Base-by-base conservation (phyloP, 208 protist species). In the Trypanosoma mega region DNA sequence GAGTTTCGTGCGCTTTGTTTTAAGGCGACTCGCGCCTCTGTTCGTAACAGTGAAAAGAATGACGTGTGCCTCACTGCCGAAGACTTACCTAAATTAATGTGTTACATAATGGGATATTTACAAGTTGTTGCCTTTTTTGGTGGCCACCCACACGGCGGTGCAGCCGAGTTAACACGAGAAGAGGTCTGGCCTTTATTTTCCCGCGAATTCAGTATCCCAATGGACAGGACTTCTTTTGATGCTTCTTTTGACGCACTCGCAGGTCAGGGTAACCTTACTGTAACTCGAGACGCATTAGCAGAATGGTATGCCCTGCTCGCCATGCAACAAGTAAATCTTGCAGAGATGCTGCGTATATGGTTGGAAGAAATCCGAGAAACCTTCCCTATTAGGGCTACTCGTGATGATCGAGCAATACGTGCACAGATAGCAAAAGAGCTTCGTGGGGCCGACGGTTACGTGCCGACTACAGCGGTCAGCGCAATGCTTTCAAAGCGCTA, bases 381-480 rank as follows among this genome's bases (percentile, higher is more conserved):
- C 8, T 29, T 63, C 45, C 45, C 45, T 1, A 39, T 50, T 16
- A 14, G 29, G 8, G 2, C 11, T 27, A 33, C 14, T 20, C 20
- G 21, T 14, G 18, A 12, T 30, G 44, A 58, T 16, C 49, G 11
- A 12, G 39, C 20, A 1, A 68, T 61, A 29, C 26, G 51, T 2
- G 14, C 2, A 11, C 12, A 23, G 3, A 47, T 66, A 29, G 57
- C 29, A 1, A 21, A 52, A 12, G 20, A 21, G 31, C 20, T 52
- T 31, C 4, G 14, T 24, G 50, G 14, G 34, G 20, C 16, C 18
- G 63, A 71, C 37, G 56, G 50, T 12, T 76, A 76, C 52, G 31
- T 76, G 8, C 21, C 50, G 20, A 45, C 31, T 20, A 16, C 4
- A 4, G 24, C 56, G 21, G 2, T 72, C 7, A 31, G 2, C 16